Base-by-base conservation (phyloP, 139 green algal species). In the Pleodorina starrii region DNA sequence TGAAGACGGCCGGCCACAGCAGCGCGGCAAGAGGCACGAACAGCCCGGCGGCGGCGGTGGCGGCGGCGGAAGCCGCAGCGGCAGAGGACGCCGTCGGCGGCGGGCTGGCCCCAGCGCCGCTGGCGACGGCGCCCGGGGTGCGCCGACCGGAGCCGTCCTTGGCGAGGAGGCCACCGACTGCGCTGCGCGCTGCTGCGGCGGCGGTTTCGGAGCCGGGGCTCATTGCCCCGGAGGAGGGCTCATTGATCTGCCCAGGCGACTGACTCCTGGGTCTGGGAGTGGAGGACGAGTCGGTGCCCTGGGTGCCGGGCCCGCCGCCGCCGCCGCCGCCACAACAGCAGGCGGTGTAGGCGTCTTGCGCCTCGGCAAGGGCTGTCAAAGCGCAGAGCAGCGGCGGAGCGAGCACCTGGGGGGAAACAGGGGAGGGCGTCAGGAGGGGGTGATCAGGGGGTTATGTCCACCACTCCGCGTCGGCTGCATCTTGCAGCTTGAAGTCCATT, bases 1-100 rank as follows among this genome's bases (percentile, higher is more conserved):
- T 80, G 82, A 88, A 88, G 17, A 51, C 44, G 10, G 82, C 82
- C 0, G 82, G 82, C 82, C 82, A 88, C 44, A 88, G 44, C 44
- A 88, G 66, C 63, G 66, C 81, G 5, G 42, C 82, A 2, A 76
- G 36, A 3, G 27, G 14, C 0, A 79, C 23, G 0, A 79, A 21
- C 27, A 86, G 25, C 29, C 80, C 59, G 2, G 43, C 29, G 5
- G 32, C 66, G 29, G 66, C 66, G 21, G 29, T 16, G 11, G 23
- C n/a, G 19, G 4, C 60, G 48, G 75, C 42, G 11, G 75, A 27
- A 25, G 29, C 32, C 60, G 27, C 38, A 25, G 38, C 36, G 14
- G 25, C 7, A 38, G 38, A 12, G 2, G 57, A 23, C 14, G 27
- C 25, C 38, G 40, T 40, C 36, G 73, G 0, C 17, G 42, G 40